These are phyloP conservation scores for Clohesyomyces aquaticus DNA, from an alignment of 495 filamentous ascomycete genomes.

Conservation along the genomic window DNA sequence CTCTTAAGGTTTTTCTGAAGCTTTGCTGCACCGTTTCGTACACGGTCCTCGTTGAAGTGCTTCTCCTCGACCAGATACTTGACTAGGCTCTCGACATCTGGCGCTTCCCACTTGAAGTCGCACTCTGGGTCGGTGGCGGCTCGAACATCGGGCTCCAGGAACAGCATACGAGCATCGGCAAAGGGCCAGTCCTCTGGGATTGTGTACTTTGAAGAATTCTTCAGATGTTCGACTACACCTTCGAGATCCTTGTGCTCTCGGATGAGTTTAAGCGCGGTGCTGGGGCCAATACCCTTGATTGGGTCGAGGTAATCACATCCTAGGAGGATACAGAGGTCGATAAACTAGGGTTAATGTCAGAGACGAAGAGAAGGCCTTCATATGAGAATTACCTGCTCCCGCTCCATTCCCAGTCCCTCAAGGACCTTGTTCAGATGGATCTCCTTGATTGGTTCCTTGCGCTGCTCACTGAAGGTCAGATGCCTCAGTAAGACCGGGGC, in stretches of 20 bases:
- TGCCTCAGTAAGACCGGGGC: conserved; percentile 88
- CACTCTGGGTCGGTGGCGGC: conserved; percentile 81
- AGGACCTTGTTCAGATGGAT: conserved; percentile 84
- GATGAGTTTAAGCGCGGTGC: conserved; percentile 89
- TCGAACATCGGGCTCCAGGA: conserved; percentile 87
- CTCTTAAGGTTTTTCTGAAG: conserved; percentile 87
- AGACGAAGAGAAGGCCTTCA: no score
- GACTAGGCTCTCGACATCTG: conserved; percentile 85
- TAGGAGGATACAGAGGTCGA: conserved; percentile 96
- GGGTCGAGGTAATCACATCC: conserved; percentile 98
- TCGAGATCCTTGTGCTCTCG: conserved; percentile 86
- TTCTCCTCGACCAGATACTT: conserved; percentile 91
- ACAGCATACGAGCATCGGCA: conserved; percentile 86
- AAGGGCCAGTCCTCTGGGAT: conserved; percentile 94
- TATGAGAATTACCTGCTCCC: conserved; percentile 79
- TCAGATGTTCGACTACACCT: conserved; percentile 76
- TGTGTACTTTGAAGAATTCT: conserved; percentile 72
- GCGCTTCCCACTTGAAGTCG: conserved; percentile 97
- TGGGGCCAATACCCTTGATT: conserved; percentile 89
- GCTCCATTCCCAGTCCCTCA: conserved; percentile 83
- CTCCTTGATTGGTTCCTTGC: conserved; percentile 97
- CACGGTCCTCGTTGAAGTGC: conserved; percentile 93
- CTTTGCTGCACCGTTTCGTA: conserved; percentile 72
- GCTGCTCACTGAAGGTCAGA: conserved; percentile 93
- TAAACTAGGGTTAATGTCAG: conserved; percentile 66